phyloP scores from a whole-genome alignment of 2,329 filamentous ascomycete species.

The Aschersonia sp. region DNA sequence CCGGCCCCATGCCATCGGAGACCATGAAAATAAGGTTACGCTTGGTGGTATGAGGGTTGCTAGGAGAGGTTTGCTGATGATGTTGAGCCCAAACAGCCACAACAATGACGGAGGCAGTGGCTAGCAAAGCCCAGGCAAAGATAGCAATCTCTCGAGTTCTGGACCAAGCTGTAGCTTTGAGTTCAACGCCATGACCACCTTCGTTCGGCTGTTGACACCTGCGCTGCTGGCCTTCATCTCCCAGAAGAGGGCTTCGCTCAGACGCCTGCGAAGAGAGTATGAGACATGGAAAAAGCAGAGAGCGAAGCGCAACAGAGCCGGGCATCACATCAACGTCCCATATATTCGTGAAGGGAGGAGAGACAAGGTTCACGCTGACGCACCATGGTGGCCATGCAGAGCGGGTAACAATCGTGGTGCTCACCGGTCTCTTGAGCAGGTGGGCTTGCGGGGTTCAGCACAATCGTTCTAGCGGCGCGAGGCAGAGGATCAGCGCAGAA shows the following conservation, averaged over 20 bases:
- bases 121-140: slow-evolving; percentile 3
- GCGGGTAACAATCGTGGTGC: no score
- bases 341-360: no score
- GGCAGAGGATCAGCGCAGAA: no score
- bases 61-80: slow-evolving; percentile 33
- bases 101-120: slow-evolving; percentile 3
- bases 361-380: no score
- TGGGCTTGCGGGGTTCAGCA: no score
- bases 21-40: slow-evolving; percentile 98
- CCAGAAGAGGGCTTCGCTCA: slow-evolving; percentile 3
- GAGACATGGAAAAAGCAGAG: not conserved
- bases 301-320: no score
- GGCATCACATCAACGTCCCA: no score
- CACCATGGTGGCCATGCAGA: no score
- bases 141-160: slow-evolving; percentile 3
- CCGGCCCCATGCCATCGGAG: slow-evolving; percentile 94
- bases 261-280: slow-evolving; percentile 1
- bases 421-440: no score
- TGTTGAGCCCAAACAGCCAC: slow-evolving; percentile 54
- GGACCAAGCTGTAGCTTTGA: slow-evolving; percentile 2
- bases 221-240: not conserved
- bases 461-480: no score
- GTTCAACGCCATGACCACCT: slow-evolving; percentile 51
- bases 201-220: slow-evolving; percentile 64
- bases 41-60: slow-evolving; percentile 43